Base-by-base conservation (phyloP, 805 yeast species). In the Yarrowia phangngaensis region DNA sequence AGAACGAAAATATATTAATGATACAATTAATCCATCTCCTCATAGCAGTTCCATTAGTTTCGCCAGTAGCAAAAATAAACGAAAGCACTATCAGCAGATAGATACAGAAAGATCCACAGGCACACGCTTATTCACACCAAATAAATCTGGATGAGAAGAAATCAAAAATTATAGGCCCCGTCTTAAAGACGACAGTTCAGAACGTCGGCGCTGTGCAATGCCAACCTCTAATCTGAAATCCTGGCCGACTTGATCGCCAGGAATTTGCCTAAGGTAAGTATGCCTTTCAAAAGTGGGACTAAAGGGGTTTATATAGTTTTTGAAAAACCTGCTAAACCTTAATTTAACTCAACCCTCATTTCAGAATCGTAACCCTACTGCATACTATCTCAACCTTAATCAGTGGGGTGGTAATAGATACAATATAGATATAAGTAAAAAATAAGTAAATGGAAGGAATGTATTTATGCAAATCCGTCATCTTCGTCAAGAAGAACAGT, bases 231-330 rank as follows among this genome's bases (percentile, higher is more conserved):
- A 32, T 38, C 45, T 19, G 45, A 38, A 38, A 17, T 26, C 17
- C 45, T 38, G 45, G 45, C 45, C 45, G 45, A 38, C 45, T 38
- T 38, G 45, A 38, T 38, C 45, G 45, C 45, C 45, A 38, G 45
- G 27, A 38, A 38, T 38, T 38, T 38, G 32, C 45, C 28, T 26
- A 26, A 24, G 34, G 40, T n/a, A 26, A 15, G 28, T 52, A 51
- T 17, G 24, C 30, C 14, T 31, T 20, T 30, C 19, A 19, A 13
- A 20, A 32, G 7, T 28, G 17, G 17, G 30, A 31, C 17, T 17
- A 11, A 12, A 30, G 29, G 17, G 26, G 22, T 32, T 41, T 30
- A 20, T 36, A 31, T 14, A 26, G n/a, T 14, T 15, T 34, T 20
- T 26, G 35, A n/a, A 43, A 20, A 20, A 20, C 9, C 9, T 22